These are phyloP conservation scores for Boletus pseudopeckii DNA, from an alignment of 768 basidiomycete genomes.

Conservation along the genomic window DNA sequence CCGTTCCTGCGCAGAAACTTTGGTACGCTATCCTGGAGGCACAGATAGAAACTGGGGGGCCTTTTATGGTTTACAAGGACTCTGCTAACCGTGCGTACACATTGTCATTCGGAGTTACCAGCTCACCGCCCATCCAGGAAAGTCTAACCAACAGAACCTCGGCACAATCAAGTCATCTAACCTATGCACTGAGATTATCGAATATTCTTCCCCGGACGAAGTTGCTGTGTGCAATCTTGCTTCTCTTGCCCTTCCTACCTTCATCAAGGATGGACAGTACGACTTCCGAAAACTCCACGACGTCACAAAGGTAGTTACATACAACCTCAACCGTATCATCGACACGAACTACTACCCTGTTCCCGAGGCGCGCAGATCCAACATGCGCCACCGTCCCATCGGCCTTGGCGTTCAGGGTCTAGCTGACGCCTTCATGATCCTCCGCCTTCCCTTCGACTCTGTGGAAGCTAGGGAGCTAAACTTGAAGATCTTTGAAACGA, in stretches of 20 bases:
- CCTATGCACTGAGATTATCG: constrained; percentile 97
- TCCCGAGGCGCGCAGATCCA: constrained; percentile 85
- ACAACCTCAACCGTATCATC: constrained; percentile 92
- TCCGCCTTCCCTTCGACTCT: constrained; percentile 95
- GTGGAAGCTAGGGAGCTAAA: constrained; percentile 83
- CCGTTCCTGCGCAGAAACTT: constrained; percentile 91
- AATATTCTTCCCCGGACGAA: constrained; percentile 97
- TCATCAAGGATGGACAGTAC: constrained; percentile 77
- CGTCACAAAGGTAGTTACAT: constrained; percentile 87
- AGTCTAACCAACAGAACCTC: constrained; percentile 98
- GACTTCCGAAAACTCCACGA: constrained; percentile 96
- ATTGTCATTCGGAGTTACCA: not conserved
- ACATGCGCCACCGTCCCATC: constrained; percentile 96
- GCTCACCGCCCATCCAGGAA: constrained; percentile 46
- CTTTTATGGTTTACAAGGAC: constrained; percentile 99
- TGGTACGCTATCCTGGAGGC: constrained; percentile 98
- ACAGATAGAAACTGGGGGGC: constrained; percentile 98
- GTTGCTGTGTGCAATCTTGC: constrained; percentile 98
- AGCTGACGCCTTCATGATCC: constrained; percentile 96
- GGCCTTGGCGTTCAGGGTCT: constrained; percentile 98
- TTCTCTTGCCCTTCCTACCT: constrained; percentile 91
- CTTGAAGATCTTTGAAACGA: constrained; percentile 96
- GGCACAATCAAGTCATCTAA: constrained; percentile 99
- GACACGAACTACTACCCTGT: constrained; percentile 96
- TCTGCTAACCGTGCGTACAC: constrained; percentile 74